Base-by-base conservation (phyloP, 2,329 filamentous ascomycete species). In the Dothiorella sarmentorum region DNA sequence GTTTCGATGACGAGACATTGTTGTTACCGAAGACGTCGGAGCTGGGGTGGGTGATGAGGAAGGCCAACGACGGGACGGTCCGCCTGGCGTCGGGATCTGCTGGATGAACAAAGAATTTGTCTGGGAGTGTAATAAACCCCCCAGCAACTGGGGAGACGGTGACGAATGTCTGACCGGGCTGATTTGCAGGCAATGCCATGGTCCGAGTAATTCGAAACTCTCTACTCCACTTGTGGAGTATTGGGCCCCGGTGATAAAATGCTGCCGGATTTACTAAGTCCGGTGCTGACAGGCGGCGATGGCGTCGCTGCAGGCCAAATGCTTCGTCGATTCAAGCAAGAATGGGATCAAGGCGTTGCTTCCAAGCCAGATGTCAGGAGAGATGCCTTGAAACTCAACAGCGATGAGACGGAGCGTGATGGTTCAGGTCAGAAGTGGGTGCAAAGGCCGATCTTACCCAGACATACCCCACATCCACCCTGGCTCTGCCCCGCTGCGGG, bases 61-160 rank as follows among this genome's bases (percentile, higher is more conserved):
- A 84, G 0, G 76, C 76, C 2, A 84, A 70, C 0, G 79, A 82
- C 1, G 81, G 81, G 0, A 83, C 80, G 3, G 78, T 81, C 4
- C 71, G 71, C 59, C 73, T 71, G 20, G 76, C 76, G 6, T 72
- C 67, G 3, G 74, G 72, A 45, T 75, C 73, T 1, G 77, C 75
- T 10, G 75, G 71, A 13, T 75, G 73, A 17, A 81, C 71, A 64
- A 81, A 81, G 29, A 77, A 67, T 9, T 65, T 65, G 52, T 81
- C 76, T 0, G 78, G 78, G 4, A 82, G 71, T 13, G 78, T 81
- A 18, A 81, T 66, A 33, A 76, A 63, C 4, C 70, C 69, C 11
- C 63, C 69, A 45, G 68, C 64, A 3, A 72, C 63, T 11, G 70
- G 67, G 3, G 70, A 71, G 11, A 72, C 63, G 3, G 65, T 67